Evolutionary conservation across 2,329 filamentous ascomycete species (phyloP).

Genomic region (Sarocladiaceae sp.): DNA sequence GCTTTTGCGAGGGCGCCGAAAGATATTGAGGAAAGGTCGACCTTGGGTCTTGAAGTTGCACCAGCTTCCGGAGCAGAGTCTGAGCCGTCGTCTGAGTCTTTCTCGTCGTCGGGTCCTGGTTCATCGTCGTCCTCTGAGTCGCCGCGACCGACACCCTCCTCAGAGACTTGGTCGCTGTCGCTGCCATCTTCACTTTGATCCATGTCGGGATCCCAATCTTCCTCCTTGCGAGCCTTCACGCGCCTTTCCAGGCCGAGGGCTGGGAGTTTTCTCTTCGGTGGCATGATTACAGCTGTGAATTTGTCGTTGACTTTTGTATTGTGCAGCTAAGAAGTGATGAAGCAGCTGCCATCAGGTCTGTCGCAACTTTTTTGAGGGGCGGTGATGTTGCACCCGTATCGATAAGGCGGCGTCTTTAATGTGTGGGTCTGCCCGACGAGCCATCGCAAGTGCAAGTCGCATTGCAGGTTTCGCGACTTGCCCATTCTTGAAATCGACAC

Average conservation of each 20-base stretch:
- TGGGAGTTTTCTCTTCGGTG: constrained; percentile 35
- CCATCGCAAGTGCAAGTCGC: not conserved
- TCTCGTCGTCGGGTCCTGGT: constrained; percentile 17
- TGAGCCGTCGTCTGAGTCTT: constrained; percentile 22
- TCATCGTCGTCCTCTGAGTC: constrained; percentile 21
- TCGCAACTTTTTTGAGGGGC: constrained; percentile 10
- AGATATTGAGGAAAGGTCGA: constrained; percentile 61
- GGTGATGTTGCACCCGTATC: not conserved
- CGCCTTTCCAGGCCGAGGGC: constrained; percentile 34
- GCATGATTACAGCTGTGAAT: constrained; percentile 21
- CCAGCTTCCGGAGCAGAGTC: not conserved
- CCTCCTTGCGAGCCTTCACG: constrained; percentile 39
- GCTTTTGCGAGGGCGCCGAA: constrained; percentile 90
- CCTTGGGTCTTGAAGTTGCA: constrained; percentile 11
- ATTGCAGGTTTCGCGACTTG: not conserved
- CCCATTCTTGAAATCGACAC: no score
- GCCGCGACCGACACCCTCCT: constrained; percentile 21
- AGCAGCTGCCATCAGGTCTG: no score
- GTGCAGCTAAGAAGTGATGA: no score
- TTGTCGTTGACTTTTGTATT: no score
- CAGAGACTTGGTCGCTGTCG: constrained; percentile 26
- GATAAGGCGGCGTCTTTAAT: not conserved
- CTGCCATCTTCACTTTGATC: constrained; percentile 19
- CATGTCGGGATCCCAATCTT: constrained; percentile 35
- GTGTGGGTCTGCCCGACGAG: not conserved